Conservation (phyloP, 2,329 filamentous ascomycete species). For the Nothopassalora personata region DNA sequence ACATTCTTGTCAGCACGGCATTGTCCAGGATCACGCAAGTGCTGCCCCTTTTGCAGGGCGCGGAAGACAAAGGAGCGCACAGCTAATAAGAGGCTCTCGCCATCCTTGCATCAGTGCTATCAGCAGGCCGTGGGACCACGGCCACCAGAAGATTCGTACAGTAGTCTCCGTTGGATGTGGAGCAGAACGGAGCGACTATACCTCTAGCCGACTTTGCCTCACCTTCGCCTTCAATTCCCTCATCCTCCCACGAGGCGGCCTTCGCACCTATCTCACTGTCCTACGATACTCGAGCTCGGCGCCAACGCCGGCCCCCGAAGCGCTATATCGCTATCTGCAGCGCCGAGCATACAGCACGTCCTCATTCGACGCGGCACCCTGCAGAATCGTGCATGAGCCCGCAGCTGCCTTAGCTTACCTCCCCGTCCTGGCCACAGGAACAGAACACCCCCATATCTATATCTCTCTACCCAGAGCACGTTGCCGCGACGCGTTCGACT, state of each 20-base stretch:
- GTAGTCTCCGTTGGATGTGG: neutral
- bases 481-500: neutral
- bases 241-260: neutral
- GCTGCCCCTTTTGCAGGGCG: neutral
- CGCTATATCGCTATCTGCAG: neutral
- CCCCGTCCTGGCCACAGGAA: neutral
- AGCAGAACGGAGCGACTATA: neutral
- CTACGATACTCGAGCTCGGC: neutral
- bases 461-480: neutral
- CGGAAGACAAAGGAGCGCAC: neutral
- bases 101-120: constrained; percentile 1
- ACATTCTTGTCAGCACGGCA: constrained; percentile 1
- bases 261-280: neutral
- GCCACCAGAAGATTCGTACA: neutral
- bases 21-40: neutral
- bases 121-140: neutral
- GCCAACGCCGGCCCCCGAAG: neutral
- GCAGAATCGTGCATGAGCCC: neutral
- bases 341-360: neutral
- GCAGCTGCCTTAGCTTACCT: neutral
- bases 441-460: neutral
- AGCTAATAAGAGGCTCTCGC: neutral
- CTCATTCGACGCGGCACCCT: neutral
- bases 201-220: neutral
- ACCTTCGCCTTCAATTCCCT: neutral